Conservation (phyloP, 2,329 filamentous ascomycete genomes). For the Aspergillus nomiae region DNA sequence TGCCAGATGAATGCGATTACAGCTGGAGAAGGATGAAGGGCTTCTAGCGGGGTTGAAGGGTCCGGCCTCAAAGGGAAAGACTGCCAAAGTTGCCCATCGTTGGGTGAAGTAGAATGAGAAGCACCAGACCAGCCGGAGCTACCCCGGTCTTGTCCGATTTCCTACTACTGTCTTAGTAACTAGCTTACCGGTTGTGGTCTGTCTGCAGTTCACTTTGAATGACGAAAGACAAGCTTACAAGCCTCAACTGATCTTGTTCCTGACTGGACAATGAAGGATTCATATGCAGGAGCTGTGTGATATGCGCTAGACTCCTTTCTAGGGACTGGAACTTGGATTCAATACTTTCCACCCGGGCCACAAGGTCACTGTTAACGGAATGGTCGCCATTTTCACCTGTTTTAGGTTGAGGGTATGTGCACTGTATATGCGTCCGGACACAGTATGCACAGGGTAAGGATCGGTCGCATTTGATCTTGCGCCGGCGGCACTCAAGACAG, state of each 20-base stretch:
- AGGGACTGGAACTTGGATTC: conserved; percentile 9
- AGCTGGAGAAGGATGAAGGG: conserved; percentile 7
- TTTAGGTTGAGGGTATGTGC: conserved; percentile 28
- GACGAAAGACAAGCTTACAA: not conserved
- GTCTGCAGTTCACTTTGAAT: not conserved
- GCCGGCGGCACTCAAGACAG: conserved; percentile 27
- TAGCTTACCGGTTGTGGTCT: not conserved
- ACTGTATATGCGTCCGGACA: conserved; percentile 37
- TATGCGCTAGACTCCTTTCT: conserved; percentile 4
- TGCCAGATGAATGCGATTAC: conserved; percentile 22
- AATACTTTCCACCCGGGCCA: conserved; percentile 13
- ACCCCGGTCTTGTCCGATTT: not conserved
- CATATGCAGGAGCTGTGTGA: conserved; percentile 8
- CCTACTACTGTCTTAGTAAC: not conserved
- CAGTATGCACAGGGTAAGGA: conserved; percentile 28
- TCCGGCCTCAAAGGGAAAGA: not conserved
- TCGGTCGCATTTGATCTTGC: conserved; percentile 29
- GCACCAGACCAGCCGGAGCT: not conserved
- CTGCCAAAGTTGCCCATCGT: not conserved
- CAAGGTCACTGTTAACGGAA: not conserved
- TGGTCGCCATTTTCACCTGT: not conserved
- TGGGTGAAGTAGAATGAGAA: not conserved
- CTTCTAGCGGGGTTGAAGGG: not conserved
- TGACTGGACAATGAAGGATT: not conserved
- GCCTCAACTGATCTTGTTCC: not conserved